phyloP scores from a whole-genome alignment of 495 filamentous ascomycete genomes.

The Trypethelium eluteriae region DNA sequence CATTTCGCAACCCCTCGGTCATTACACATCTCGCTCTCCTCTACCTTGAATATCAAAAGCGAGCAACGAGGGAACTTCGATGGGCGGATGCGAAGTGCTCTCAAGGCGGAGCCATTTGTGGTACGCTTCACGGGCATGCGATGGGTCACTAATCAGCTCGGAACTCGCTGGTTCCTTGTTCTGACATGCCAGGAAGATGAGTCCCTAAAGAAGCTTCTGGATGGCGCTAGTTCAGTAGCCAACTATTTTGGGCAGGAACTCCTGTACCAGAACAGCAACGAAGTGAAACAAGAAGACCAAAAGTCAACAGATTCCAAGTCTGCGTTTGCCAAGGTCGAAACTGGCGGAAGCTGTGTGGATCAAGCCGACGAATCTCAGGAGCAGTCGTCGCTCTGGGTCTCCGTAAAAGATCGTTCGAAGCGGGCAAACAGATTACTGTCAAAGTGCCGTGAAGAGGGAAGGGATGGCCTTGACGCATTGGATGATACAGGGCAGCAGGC shows the following conservation, averaged over 20 bases:
- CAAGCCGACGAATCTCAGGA: neutral
- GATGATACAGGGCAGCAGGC: neutral
- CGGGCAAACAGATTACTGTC: neutral
- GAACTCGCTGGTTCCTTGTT: constrained; percentile 81
- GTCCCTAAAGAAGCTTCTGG: constrained; percentile 53
- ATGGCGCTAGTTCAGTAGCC: constrained; percentile 55
- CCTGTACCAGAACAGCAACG: constrained; percentile 47
- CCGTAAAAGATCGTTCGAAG: neutral
- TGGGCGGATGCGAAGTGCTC: constrained; percentile 34
- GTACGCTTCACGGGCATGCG: constrained; percentile 42
- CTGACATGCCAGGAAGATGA: constrained; percentile 49
- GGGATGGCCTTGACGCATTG: neutral
- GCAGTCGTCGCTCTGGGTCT: neutral
- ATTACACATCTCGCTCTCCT: constrained; percentile 83
- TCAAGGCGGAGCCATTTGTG: constrained; percentile 43
- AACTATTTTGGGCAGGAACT: constrained; percentile 56
- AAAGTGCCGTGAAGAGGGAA: neutral
- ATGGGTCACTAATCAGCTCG: constrained; percentile 68
- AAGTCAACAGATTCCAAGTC: neutral
- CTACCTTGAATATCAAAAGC: constrained; percentile 59
- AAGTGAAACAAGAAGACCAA: neutral
- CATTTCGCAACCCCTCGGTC: constrained; percentile 73
- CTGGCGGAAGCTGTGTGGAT: neutral
- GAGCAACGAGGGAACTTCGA: constrained; percentile 58
- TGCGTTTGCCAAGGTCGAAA: neutral